Percentiles rank a stretch among this genome's conserved stretches.
These are phyloP conservation scores for Salvia splendens DNA, from an alignment of 257 asterid species.

Conservation along the genomic window DNA sequence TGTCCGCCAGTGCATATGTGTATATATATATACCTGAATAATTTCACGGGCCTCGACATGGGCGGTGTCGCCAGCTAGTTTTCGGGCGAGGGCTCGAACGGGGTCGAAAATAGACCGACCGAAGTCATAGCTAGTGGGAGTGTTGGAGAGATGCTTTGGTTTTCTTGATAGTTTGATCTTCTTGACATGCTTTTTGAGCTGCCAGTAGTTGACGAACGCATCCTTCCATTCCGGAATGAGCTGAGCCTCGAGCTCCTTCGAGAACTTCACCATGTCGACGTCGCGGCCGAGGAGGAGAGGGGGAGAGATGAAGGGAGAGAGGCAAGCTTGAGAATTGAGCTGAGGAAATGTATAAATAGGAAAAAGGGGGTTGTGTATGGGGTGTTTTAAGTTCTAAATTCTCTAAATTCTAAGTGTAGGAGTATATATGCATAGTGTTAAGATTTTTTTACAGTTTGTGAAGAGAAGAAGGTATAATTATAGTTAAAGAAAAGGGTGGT, in stretches of 20 bases:
- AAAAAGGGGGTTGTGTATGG: too few relatives aligned
- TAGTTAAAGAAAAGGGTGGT: neutral
- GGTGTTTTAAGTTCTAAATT: too few relatives aligned
- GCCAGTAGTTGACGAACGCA: slow-evolving; percentile 82
- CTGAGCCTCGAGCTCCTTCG: slow-evolving; percentile 82
- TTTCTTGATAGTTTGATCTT: slow-evolving; percentile 55
- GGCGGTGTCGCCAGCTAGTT: slow-evolving; percentile 24
- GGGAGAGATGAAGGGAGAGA: slow-evolving; percentile 12
- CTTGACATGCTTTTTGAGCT: slow-evolving; percentile 71
- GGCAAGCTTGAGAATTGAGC: slow-evolving; percentile 18
- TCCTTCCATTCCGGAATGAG: slow-evolving; percentile 90
- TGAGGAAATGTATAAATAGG: slow-evolving; percentile 42
- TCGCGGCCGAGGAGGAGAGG: slow-evolving; percentile 10
- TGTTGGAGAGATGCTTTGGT: slow-evolving; percentile 37
- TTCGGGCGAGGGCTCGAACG: slow-evolving; percentile 35
- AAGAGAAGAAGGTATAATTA: neutral
- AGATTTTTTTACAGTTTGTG: neutral
- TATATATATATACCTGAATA: slow-evolving; percentile 44
- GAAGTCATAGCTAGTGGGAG: slow-evolving; percentile 28
- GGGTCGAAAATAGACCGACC: slow-evolving; percentile 66
- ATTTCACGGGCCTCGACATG: slow-evolving; percentile 33
- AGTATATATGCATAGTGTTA: neutral
- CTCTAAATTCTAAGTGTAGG: too few relatives aligned
- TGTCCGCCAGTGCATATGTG: neutral
- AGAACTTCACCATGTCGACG: slow-evolving; percentile 71